Conservation (phyloP, 2,329 filamentous ascomycete species). For the Fusarium verrucosum region DNA sequence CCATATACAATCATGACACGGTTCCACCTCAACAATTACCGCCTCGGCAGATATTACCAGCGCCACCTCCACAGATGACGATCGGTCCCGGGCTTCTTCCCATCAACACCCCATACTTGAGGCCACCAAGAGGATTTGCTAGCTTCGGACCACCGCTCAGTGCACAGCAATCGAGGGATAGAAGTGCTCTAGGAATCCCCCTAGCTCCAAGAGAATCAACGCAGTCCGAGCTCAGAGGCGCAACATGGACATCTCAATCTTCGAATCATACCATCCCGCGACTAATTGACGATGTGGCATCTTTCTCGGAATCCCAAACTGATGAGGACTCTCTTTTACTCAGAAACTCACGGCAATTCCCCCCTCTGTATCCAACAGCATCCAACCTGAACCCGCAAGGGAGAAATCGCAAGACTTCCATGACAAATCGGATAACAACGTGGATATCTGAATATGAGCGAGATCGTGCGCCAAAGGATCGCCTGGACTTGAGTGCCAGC, state of each 20-base stretch:
- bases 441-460: constrained; percentile 49
- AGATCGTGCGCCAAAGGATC: constrained; percentile 38
- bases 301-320: constrained; percentile 40
- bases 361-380: constrained; percentile 47
- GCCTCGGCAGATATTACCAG: neutral
- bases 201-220: neutral
- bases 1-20: constrained; percentile 6
- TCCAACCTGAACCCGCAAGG: constrained; percentile 33
- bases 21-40: constrained; percentile 9
- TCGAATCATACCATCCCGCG: constrained; percentile 40
- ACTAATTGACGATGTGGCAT: constrained; percentile 30
- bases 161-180: neutral
- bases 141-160: constrained; percentile 3
- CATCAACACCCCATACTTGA: neutral
- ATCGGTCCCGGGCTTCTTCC: neutral
- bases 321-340: constrained; percentile 45
- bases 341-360: constrained; percentile 46
- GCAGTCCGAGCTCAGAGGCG: constrained; percentile 3
- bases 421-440: constrained; percentile 48
- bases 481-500: constrained; percentile 12
- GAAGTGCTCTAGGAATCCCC: neutral
- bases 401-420: constrained; percentile 41
- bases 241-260: constrained; percentile 31
- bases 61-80: constrained; percentile 9
- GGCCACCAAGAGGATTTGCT: constrained; percentile 2